phyloP scores from a whole-genome alignment of 1,139 yeast species.

The Williopsis jadinii region DNA sequence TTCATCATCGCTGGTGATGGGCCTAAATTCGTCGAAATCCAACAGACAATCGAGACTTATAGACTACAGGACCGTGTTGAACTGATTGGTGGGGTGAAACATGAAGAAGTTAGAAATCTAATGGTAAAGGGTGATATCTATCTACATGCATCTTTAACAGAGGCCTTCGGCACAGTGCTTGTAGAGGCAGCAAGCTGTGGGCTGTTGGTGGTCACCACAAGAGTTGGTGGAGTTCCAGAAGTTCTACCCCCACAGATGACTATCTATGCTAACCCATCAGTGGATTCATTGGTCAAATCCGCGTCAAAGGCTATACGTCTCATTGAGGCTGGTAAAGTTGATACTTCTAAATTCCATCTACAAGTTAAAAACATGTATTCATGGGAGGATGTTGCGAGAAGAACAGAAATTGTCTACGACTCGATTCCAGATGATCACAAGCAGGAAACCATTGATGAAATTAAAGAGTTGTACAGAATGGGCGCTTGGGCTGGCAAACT shows the following conservation, averaged over 20 bases:
- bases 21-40: slow-evolving; percentile 87
- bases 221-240: slow-evolving; percentile 97
- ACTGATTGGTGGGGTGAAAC: slow-evolving; percentile 80
- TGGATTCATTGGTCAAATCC: slow-evolving; percentile 67
- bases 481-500: slow-evolving; percentile 58
- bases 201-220: slow-evolving; percentile 84
- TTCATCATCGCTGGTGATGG: slow-evolving; percentile 96
- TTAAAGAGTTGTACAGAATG: slow-evolving; percentile 47
- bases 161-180: slow-evolving; percentile 95
- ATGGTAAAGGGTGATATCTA: slow-evolving; percentile 94
- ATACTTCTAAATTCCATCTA: slow-evolving; percentile 70
- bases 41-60: slow-evolving; percentile 88
- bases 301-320: slow-evolving; percentile 58
- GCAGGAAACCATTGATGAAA: slow-evolving; percentile 48
- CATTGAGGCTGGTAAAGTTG: slow-evolving; percentile 51
- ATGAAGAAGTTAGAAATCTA: slow-evolving; percentile 87
- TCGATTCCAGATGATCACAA: slow-evolving; percentile 31
- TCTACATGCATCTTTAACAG: slow-evolving; percentile 89
- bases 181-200: slow-evolving; percentile 99
- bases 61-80: slow-evolving; percentile 84
- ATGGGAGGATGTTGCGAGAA: slow-evolving; percentile 82
- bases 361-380: slow-evolving; percentile 81
- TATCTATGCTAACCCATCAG: slow-evolving; percentile 81
- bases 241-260: slow-evolving; percentile 94
- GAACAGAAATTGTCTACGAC: slow-evolving; percentile 81